phyloP scores from a whole-genome alignment of 176 grass and related monocot species.

The Zizania latifolia region DNA sequence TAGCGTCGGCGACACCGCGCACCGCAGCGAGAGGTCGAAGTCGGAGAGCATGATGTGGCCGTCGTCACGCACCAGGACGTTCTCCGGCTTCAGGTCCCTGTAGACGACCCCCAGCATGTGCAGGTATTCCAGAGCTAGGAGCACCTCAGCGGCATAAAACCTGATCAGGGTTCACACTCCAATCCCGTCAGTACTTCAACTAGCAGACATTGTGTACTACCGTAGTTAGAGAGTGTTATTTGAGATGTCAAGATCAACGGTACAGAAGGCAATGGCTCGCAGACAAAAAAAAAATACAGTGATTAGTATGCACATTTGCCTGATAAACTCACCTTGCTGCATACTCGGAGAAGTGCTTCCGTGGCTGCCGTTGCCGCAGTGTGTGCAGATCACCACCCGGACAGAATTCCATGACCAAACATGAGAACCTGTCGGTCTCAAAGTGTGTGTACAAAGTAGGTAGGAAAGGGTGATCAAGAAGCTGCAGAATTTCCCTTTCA shows the following conservation, averaged over 20 bases:
- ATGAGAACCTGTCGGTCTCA: constrained; percentile 71
- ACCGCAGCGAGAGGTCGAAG: constrained; percentile 78
- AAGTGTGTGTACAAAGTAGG: constrained; percentile 80
- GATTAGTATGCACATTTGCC: background rate
- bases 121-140: constrained; percentile 70
- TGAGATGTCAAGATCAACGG: background rate
- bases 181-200: background rate
- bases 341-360: constrained; percentile 77
- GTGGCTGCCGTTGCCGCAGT: constrained; percentile 58
- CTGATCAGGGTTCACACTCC: constrained; percentile 26
- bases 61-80: constrained; percentile 76
- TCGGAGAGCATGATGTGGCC: constrained; percentile 91
- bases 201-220: background rate
- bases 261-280: background rate
- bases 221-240: background rate
- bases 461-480: constrained; percentile 74
- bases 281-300: background rate
- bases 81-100: constrained; percentile 79
- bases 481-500: constrained; percentile 76
- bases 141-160: constrained; percentile 82
- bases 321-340: constrained; percentile 52
- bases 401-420: constrained; percentile 91
- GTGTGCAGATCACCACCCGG: constrained; percentile 78
- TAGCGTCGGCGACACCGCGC: constrained; percentile 67
- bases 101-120: constrained; percentile 88